phyloP scores from a whole-genome alignment of 2,329 filamentous ascomycete species.

The Fusarium camptoceras region DNA sequence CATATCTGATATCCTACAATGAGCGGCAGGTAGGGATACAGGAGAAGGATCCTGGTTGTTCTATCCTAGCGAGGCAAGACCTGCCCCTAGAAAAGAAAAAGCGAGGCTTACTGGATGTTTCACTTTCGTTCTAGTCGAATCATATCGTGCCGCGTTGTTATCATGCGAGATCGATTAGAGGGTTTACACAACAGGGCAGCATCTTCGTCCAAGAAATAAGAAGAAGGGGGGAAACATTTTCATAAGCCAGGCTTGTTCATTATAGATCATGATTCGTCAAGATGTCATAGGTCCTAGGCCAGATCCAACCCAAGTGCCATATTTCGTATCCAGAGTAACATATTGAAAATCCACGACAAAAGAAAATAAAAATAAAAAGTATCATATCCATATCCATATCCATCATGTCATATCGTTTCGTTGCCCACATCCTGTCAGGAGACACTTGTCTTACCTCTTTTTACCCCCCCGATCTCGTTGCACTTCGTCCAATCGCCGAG shows the following conservation, averaged over 20 bases:
- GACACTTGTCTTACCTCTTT: conserved; percentile 24
- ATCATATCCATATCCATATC: background rate
- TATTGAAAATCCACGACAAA: conserved; percentile 8
- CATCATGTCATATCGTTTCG: conserved; percentile 14
- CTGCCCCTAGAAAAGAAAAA: background rate
- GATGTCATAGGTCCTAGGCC: conserved; percentile 21
- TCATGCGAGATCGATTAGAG: background rate
- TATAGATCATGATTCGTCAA: conserved; percentile 45
- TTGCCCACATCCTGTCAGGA: conserved; percentile 5
- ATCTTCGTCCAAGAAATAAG: background rate
- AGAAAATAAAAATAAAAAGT: background rate
- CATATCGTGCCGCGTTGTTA: background rate
- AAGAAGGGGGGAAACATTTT: background rate
- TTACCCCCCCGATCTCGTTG: conserved; percentile 12
- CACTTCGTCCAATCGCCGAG: conserved; percentile 36
- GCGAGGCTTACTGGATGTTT: background rate
- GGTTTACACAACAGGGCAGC: too few species aligned
- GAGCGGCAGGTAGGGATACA: conserved; percentile 17
- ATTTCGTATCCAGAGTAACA: conserved; percentile 17
- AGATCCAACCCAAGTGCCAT: conserved; percentile 19
- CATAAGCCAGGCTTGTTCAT: conserved; percentile 23
- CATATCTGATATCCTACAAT: background rate
- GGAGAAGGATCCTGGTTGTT: conserved; percentile 3
- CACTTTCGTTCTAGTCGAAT: background rate
- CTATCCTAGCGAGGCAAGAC: background rate